Evolutionary conservation across 2,329 filamentous ascomycete species (phyloP), one percentile per base, ranked within the genome.

Genomic region (Chrysosporium queenslandicum): DNA sequence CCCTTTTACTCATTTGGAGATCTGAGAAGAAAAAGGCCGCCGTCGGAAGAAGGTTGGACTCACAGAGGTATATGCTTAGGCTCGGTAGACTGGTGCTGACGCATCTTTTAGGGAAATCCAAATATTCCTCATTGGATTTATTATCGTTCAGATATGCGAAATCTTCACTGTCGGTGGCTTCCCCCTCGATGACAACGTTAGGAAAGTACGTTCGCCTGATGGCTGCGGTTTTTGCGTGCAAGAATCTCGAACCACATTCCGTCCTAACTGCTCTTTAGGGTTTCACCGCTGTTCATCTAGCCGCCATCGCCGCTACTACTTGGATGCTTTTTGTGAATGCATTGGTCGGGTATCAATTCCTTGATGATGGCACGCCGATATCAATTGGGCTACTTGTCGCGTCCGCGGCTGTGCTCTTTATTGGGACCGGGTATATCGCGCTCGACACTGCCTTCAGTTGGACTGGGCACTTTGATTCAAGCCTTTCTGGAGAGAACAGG

Each of bases 131-230:
- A 57, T 87, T 39, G 84, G 86, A 47, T 98, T 88, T 68, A 85
- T 94, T 53, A 71, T 97, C 54, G 82, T 97, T 56, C 82, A 86
- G 62, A 86, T 98, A 63, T 96, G 90, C 71, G 92, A 97, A 68
- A 95, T 98, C 63, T 96, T 98, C 72, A 90, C 89, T 0, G 82
- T 97, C 32, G 92, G 92, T 60, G 86, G 84, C 27, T 91, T 98
- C 62, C 89, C 91, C 2, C 72, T 96, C 18, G 74, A 79, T 59
- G 72, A 76, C 49, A 80, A 72, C 46, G 85, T 87, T 54, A 82
- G 89, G 57, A 72, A 72, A 65, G 66, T 77, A 86, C 62, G 88
- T 86, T 77, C 58, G 14, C 3, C 14, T 8, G 11, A 27, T n/a
- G 20, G 20, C 45, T 46, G 23, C 40, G 9, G 9, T 25, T 12